Conservation (phyloP, 306 rosid genomes). For the Sicyos edulis region DNA sequence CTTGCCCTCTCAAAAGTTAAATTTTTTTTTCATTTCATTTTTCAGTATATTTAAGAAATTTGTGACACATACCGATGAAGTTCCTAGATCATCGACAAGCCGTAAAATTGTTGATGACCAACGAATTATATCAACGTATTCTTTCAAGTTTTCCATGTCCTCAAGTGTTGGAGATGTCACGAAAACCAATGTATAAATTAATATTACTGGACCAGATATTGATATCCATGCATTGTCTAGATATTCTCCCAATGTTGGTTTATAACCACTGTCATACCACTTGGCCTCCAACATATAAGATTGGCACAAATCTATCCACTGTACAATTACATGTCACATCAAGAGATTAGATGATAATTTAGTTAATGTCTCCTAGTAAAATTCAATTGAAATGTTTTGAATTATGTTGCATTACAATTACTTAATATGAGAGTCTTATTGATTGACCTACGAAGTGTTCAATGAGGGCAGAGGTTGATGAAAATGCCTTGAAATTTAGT, state of each 20-base stretch:
- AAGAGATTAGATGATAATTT: too few relatives aligned
- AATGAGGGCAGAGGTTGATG: too few relatives aligned
- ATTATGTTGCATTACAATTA: too few relatives aligned
- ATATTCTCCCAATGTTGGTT: constrained; percentile 2
- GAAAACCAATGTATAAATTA: neutral
- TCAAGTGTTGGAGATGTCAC: neutral
- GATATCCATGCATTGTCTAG: neutral
- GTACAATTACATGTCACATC: neutral
- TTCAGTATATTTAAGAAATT: too few relatives aligned
- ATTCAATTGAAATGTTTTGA: too few relatives aligned
- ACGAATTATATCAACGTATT: neutral
- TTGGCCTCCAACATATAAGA: neutral
- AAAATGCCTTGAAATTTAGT: too few relatives aligned
- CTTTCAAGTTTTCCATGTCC: neutral
- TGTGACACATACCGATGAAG: neutral
- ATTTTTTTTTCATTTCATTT: too few relatives aligned
- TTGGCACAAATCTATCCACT: neutral
- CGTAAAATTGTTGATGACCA: neutral
- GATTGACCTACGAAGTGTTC: too few relatives aligned
- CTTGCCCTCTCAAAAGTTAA: too few relatives aligned
- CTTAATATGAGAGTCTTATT: too few relatives aligned
- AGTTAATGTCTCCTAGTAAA: too few relatives aligned
- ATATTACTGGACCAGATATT: neutral
- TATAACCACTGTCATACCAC: neutral
- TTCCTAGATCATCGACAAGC: neutral